Evolutionary conservation across 2,329 filamentous ascomycete species (phyloP), one percentile per base, ranked within the genome.

Genomic region (Zasmidium angulare): DNA sequence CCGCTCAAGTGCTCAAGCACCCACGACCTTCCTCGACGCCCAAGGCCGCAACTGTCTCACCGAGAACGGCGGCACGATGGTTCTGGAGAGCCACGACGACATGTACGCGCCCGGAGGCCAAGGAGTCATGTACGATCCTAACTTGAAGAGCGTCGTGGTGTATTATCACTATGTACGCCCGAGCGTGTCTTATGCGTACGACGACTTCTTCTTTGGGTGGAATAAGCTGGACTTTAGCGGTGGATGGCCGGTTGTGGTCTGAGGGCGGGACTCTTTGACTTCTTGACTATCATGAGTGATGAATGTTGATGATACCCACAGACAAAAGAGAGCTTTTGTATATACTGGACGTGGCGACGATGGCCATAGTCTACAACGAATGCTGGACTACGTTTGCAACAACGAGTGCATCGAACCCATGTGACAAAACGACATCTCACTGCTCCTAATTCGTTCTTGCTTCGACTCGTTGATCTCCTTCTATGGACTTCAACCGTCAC

Each of bases 61-160:
- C 0, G 68, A 75, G 9, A 80, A 81, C 49, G 86, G 86, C 2
- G 86, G 87, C 0, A 86, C 83, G 0, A 75, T 84, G 9, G 80
- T 89, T 1, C 76, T 89, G 1, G 78, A 80, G 63, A 83, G 79
- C n/a, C 85, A 89, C 64, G 83, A 74, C 2, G 82, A 75, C 50
- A 79, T 87, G 0, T 89, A 89, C 65, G 86, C 82, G 22, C 86
- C 86, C 9, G 87, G 86, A 63, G 86, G 86, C 36, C 85, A 89
- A 71, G 85, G 83, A 40, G 79, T 86, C 2, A 81, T 82, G 62
- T 76, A 74, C 1, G 84, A 86, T 59, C 72, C 76, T 2, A 66
- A 60, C 11, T 52, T 65, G 20, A 58, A n/a, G 72, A 9, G 83
- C 83, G 1, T 78, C 81, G 3, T 88, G 2, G 74, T 88, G 3